Conservation (phyloP, 139 green algal genomes). For the Yamagishiella unicocca region DNA sequence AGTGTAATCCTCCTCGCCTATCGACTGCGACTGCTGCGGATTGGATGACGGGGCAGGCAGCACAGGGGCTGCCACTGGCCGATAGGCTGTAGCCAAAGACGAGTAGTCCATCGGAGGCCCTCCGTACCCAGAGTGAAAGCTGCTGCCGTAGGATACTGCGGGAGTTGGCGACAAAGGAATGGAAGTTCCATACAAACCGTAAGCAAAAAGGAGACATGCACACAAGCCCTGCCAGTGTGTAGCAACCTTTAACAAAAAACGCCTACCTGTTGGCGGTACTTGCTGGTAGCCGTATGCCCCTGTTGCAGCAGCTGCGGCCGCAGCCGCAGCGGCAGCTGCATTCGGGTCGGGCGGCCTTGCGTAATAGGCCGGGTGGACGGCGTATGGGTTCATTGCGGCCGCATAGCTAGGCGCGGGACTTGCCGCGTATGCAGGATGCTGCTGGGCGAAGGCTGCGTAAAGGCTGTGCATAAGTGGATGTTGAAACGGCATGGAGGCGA, state of each 20-base stretch:
- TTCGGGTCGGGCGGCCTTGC: neutral
- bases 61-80: neutral
- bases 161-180: neutral
- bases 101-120: neutral
- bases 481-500: neutral
- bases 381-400: neutral
- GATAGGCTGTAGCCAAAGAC: neutral
- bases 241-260: too few species aligned
- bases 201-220: neutral
- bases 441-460: constrained; percentile 31
- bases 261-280: neutral
- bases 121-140: constrained; percentile 8
- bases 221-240: neutral
- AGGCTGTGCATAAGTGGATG: constrained; percentile 25
- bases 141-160: neutral
- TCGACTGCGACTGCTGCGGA: constrained; percentile 5
- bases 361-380: constrained; percentile 9
- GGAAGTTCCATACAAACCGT: too few species aligned
- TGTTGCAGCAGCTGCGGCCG: constrained; percentile 15
- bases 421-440: neutral
- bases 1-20: constrained; percentile 40
- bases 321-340: neutral
- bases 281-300: constrained; percentile 28
- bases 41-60: neutral
- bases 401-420: neutral